These are phyloP conservation scores for Colletotrichum simmondsii DNA, from an alignment of 2,329 filamentous ascomycete genomes.

Conservation along the genomic window DNA sequence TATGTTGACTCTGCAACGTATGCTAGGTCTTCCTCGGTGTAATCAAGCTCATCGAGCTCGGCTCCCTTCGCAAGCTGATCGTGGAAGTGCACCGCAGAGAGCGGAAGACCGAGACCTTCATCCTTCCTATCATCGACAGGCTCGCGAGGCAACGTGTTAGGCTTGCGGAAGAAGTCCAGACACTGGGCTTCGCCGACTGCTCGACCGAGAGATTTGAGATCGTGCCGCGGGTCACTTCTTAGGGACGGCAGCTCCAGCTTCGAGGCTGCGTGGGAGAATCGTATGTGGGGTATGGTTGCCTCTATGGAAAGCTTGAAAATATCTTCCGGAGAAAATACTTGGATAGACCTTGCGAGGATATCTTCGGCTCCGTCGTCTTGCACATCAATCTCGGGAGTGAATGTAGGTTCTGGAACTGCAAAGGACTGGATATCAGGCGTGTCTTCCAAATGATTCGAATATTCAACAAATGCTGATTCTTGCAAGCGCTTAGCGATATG, in stretches of 20 bases:
- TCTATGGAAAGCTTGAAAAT: slow-evolving; percentile 6
- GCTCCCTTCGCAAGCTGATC: slow-evolving; percentile 17
- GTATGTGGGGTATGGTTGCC: background rate
- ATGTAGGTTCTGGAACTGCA: background rate
- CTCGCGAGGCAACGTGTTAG: slow-evolving; percentile 17
- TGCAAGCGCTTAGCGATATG: background rate
- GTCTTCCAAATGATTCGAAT: background rate
- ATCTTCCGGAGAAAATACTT: background rate
- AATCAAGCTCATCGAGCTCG: slow-evolving; percentile 18
- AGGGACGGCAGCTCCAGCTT: slow-evolving; percentile 26
- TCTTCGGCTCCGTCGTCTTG: background rate
- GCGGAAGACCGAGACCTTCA: slow-evolving; percentile 27
- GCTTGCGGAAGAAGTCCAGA: slow-evolving; percentile 16
- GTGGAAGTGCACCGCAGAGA: slow-evolving; percentile 17
- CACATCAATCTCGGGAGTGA: background rate
- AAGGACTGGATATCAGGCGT: background rate
- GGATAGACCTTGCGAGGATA: background rate
- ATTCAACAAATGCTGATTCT: background rate
- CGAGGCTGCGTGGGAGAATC: background rate
- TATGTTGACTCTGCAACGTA: slow-evolving; percentile 4
- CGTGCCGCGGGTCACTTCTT: slow-evolving; percentile 13
- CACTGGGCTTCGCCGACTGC: background rate
- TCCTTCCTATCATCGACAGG: slow-evolving; percentile 31
- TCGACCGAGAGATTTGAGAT: slow-evolving; percentile 8
- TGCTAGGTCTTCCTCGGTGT: slow-evolving; percentile 10